These are phyloP conservation scores for Prunus campanulata DNA, from an alignment of 306 rosid species.

Conservation along the genomic window DNA sequence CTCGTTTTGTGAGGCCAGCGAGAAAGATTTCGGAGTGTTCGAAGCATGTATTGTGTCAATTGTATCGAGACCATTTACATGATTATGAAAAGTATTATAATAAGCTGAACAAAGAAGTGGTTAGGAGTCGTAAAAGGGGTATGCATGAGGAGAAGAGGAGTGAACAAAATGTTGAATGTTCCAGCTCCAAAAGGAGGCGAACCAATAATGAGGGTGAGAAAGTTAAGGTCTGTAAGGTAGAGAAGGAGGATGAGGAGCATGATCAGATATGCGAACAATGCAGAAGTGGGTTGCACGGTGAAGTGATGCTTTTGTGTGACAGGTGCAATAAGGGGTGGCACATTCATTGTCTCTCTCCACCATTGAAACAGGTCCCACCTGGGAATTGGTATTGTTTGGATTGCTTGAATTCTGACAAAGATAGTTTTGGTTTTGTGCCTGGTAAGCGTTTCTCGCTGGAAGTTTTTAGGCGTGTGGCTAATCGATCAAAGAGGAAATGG, in stretches of 20 bases:
- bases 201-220: constrained; percentile 36
- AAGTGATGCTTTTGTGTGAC: constrained; percentile 94
- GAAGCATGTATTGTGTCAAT: constrained; percentile 78
- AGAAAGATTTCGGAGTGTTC: constrained; percentile 74
- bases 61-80: constrained; percentile 76
- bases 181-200: constrained; percentile 53
- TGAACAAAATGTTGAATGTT: constrained; percentile 30
- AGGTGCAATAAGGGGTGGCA: constrained; percentile 98
- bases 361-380: constrained; percentile 71
- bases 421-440: constrained; percentile 93
- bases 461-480: constrained; percentile 77
- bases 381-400: constrained; percentile 97
- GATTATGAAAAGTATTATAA: constrained; percentile 70
- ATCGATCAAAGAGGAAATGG: constrained; percentile 86
- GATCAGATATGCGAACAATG: constrained; percentile 97
- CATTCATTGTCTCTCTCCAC: constrained; percentile 88
- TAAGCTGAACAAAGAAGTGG: constrained; percentile 41
- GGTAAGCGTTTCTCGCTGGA: constrained; percentile 75
- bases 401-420: constrained; percentile 87
- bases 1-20: constrained; percentile 48
- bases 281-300: constrained; percentile 93
- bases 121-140: constrained; percentile 45
- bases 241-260: constrained; percentile 46
- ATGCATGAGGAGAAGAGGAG: constrained; percentile 39
- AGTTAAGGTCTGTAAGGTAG: constrained; percentile 38